phyloP scores from a whole-genome alignment of 2,329 filamentous ascomycete species.

The Orbilia quercus region DNA sequence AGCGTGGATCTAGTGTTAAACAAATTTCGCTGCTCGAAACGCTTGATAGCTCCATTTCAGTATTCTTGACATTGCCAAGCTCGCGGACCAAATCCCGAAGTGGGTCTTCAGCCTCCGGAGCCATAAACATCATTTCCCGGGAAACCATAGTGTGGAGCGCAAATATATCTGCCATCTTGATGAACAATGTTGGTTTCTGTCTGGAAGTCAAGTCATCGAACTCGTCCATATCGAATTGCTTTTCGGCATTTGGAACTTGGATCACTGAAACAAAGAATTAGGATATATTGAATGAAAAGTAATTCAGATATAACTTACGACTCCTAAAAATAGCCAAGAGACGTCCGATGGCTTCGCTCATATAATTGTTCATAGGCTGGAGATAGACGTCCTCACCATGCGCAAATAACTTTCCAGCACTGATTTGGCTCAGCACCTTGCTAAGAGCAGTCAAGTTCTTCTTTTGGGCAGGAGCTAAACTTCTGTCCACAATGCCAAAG shows the following conservation, averaged over 20 bases:
- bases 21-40: constrained; percentile 89
- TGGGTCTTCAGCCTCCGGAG: constrained; percentile 83
- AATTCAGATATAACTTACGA: constrained; percentile 29
- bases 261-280: constrained; percentile 71
- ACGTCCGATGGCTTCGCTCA: constrained; percentile 84
- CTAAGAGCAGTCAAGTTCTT: constrained; percentile 89
- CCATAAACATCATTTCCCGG: constrained; percentile 80
- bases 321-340: constrained; percentile 72
- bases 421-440: constrained; percentile 90
- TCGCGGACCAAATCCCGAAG: constrained; percentile 92
- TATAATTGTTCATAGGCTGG: constrained; percentile 91
- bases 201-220: constrained; percentile 98
- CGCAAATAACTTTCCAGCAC: constrained; percentile 82
- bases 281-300: constrained; percentile 43
- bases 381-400: constrained; percentile 95
- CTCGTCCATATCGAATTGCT: constrained; percentile 96
- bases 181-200: constrained; percentile 97
- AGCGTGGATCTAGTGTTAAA: constrained; percentile 87
- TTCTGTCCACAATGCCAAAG: constrained; percentile 89
- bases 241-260: constrained; percentile 84
- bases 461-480: constrained; percentile 89
- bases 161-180: constrained; percentile 98
- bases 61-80: constrained; percentile 93
- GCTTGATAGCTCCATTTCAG: constrained; percentile 90
- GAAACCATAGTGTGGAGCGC: constrained; percentile 91